These are phyloP conservation scores for Linanthus parryae DNA, from an alignment of 148 eudicot species.

Conservation along the genomic window DNA sequence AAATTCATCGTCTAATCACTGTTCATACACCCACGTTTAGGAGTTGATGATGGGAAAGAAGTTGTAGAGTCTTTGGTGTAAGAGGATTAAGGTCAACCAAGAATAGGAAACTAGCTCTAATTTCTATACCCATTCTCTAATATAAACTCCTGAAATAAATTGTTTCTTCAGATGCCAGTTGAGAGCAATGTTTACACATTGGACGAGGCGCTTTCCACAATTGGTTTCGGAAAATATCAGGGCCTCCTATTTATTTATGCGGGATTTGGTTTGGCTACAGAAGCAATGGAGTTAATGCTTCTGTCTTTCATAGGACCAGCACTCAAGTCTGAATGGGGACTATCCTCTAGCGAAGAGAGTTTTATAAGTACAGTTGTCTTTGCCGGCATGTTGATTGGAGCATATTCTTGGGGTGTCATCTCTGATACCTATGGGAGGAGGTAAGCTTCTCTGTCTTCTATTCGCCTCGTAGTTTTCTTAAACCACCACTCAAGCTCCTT, in stretches of 20 bases:
- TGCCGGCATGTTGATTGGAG: slow-evolving; percentile 38
- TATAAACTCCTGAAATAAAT: no score
- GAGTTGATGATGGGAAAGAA: no score
- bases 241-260: slow-evolving; percentile 29
- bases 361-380: slow-evolving; percentile 30
- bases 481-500: no score
- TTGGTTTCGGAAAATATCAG: slow-evolving; percentile 36
- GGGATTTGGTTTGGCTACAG: slow-evolving; percentile 40
- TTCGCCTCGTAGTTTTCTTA: no score
- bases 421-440: slow-evolving; percentile 40
- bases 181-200: slow-evolving; percentile 9
- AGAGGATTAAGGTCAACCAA: no score
- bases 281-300: slow-evolving; percentile 36
- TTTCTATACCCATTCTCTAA: no score
- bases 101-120: no score
- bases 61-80: no score
- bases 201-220: slow-evolving; percentile 25
- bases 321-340: slow-evolving; percentile 28
- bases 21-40: no score
- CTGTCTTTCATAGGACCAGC: slow-evolving; percentile 39
- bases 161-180: slow-evolving; percentile 21
- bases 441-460: slow-evolving; percentile 5
- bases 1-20: no score
- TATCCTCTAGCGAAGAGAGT: slow-evolving; percentile 34
- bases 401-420: slow-evolving; percentile 31